A percentile compares a stretch with the other conserved stretches of the same genome.
Conservation (phyloP, 2,329 filamentous ascomycete species). For the Esteya vermicola region DNA sequence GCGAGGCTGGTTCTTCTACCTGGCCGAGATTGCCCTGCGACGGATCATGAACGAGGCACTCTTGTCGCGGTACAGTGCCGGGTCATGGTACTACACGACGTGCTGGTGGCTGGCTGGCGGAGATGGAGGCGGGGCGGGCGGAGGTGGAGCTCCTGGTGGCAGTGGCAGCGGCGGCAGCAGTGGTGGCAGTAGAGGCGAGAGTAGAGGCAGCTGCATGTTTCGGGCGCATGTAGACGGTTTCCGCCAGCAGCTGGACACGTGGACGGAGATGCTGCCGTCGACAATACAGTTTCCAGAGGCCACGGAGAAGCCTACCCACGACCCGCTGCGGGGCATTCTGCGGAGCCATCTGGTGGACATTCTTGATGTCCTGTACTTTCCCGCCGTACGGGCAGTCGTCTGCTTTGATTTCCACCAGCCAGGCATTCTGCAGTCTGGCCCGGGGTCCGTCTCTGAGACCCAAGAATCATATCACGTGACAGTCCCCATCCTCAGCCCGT, state of each 20-base stretch:
- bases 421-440: background rate
- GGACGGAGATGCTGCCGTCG: background rate
- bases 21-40: conserved; percentile 37
- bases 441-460: no score
- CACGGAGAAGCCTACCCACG: conserved; percentile 14
- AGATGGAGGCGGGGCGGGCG: background rate
- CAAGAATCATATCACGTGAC: no score
- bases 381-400: conserved; percentile 2
- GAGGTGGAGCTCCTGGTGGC: no score
- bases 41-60: conserved; percentile 17
- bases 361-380: conserved; percentile 22
- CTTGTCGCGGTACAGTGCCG: conserved; percentile 11
- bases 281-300: conserved; percentile 9
- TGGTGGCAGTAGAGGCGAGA: no score
- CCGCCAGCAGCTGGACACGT: background rate
- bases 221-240: background rate
- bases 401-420: background rate
- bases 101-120: background rate
- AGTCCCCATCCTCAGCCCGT: background rate
- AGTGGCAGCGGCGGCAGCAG: no score
- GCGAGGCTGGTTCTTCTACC: conserved; percentile 35
- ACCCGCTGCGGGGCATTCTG: conserved; percentile 24
- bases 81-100: background rate
- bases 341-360: conserved; percentile 23
- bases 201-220: no score